Conservation (phyloP, 2,329 filamentous ascomycete genomes). For the Phyllosticta paracitricarpa region DNA sequence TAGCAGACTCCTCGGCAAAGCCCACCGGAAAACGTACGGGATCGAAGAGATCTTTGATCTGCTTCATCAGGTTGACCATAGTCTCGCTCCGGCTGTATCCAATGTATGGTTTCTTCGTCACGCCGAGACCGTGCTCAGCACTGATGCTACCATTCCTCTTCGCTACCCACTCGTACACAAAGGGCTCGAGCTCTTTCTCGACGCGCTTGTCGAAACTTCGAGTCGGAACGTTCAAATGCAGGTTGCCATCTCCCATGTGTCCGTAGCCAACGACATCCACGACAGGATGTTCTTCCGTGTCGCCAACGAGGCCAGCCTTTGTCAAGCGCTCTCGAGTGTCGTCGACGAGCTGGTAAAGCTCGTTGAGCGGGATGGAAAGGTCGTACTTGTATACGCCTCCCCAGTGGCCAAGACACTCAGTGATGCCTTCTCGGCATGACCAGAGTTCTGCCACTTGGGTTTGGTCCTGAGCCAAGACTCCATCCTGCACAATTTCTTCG, state of each 20-base stretch:
- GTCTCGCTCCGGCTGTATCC: conserved; percentile 83
- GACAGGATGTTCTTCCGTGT: conserved; percentile 66
- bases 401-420: conserved; percentile 78
- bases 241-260: conserved; percentile 94
- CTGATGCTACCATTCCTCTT: conserved; percentile 86
- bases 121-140: conserved; percentile 86
- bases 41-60: conserved; percentile 89
- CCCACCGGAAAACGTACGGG: conserved; percentile 52
- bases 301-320: conserved; percentile 61
- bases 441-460: conserved; percentile 80
- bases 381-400: conserved; percentile 99
- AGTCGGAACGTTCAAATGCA: conserved; percentile 85
- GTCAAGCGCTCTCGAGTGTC: conserved; percentile 67
- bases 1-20: conserved; percentile 9
- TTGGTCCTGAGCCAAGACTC: conserved; percentile 85
- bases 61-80: conserved; percentile 85
- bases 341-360: conserved; percentile 83
- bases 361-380: conserved; percentile 78
- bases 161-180: conserved; percentile 94
- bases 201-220: conserved; percentile 77
- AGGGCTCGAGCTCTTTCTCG: conserved; percentile 82
- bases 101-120: conserved; percentile 94
- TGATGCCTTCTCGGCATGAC: conserved; percentile 88
- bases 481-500: conserved; percentile 76
- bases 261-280: conserved; percentile 91